Conservation (phyloP, 2,329 filamentous ascomycete genomes). For the Diplodia seriata region DNA sequence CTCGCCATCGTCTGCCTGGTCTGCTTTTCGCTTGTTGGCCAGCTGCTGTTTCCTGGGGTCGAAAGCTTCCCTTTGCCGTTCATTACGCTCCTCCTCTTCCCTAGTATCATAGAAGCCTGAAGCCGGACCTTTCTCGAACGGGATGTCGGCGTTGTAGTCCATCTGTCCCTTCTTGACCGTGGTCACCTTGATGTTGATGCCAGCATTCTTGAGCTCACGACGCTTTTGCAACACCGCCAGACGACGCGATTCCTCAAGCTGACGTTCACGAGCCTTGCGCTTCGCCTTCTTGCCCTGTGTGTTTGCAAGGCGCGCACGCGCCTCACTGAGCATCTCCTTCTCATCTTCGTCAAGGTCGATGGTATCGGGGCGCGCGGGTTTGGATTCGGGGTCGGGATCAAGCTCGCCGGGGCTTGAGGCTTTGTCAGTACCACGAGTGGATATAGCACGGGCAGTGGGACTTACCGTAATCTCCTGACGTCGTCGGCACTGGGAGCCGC, state of each 20-base stretch:
- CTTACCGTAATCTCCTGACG: conserved; percentile 70
- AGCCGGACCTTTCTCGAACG: conserved; percentile 91
- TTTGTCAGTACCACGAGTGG: background rate
- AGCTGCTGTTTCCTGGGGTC: conserved; percentile 93
- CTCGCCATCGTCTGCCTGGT: conserved; percentile 79
- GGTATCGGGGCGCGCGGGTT: conserved; percentile 92
- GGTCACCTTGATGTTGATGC: conserved; percentile 96
- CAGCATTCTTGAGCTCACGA: conserved; percentile 93
- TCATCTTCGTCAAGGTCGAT: conserved; percentile 99
- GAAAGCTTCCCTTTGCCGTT: conserved; percentile 81
- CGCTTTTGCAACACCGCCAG: conserved; percentile 92
- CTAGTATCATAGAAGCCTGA: conserved; percentile 91
- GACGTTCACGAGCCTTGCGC: conserved; percentile 91
- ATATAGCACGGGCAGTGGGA: conserved; percentile 22
- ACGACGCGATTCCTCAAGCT: conserved; percentile 91
- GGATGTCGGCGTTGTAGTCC: conserved; percentile 99
- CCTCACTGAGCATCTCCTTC: conserved; percentile 99
- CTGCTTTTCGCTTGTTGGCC: conserved; percentile 90
- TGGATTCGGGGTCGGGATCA: conserved; percentile 96
- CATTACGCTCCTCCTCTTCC: conserved; percentile 82
- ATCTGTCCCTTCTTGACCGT: conserved; percentile 95
- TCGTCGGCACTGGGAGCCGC: conserved; percentile 90
- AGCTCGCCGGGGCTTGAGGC: conserved; percentile 78
- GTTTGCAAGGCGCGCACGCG: conserved; percentile 92
- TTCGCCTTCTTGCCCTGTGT: conserved; percentile 99